Base-by-base conservation (phyloP, 2,329 filamentous ascomycete genomes). In the Pleomassaria siparia region DNA sequence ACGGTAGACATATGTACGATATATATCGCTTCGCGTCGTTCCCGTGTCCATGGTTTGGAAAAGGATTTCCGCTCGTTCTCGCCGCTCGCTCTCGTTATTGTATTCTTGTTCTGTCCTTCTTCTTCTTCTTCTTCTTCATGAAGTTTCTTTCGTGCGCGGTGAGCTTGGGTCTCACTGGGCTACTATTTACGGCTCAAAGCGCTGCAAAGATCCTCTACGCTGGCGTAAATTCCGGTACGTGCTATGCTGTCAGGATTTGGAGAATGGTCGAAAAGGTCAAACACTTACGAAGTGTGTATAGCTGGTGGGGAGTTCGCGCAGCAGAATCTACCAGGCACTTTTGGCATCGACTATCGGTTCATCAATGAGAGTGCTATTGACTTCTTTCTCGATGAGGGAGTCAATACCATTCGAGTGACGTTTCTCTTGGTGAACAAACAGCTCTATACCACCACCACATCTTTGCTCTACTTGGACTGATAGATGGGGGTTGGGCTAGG, bases 311-410 rank as follows among this genome's bases (percentile, higher is more conserved):
- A 61, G 21, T 59, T 61, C 29, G 56, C 50, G 16, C 56, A 56
- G 40, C 47, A 53, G 32, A 59, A 54, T 21, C 64, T 80, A n/a
- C 78, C 77, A 0, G 77, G 78, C 0, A 61, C 63, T 1, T 79
- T 80, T 47, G 76, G 76, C 7, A 69, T 72, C 4, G 77, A 80
- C 46, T 80, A 80, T 58, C 58, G 71, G 7, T 80, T 80, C 60
- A 79, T 80, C 56, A 72, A 74, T 50, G 62, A 74, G 52, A 62
- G 62, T 8, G 72, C 71, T 1, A 58, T 61, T 37, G 54, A 61
- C 35, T 59, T 59, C 43, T 60, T 59, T 37, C 43, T 60, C 22
- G 24, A 49, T 16, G 32, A 43, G 2, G 55, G 54, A 3, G 48
- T 51, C 1, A 62, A 61, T 35, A 55, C 77, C 0, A 78, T 79